Conservation (phyloP, 306 rosid species). For the Rosa rugosa region DNA sequence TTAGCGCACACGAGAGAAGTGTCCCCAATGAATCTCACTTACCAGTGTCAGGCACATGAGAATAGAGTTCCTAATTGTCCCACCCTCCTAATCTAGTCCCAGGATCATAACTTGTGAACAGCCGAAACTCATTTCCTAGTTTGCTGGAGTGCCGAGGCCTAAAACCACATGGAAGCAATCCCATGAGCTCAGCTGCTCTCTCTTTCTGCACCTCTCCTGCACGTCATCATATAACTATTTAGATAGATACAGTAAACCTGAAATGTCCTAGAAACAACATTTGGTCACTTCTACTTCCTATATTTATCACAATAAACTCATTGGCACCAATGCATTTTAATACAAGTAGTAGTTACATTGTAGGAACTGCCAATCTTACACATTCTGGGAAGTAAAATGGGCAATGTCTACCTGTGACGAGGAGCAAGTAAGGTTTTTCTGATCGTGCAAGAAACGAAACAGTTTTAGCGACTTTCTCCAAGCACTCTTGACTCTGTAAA, state of each 20-base stretch:
- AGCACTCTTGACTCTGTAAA: slow-evolving; percentile 76
- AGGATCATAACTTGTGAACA: slow-evolving; percentile 91
- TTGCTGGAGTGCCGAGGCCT: slow-evolving; percentile 78
- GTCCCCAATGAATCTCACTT: slow-evolving; percentile 9
- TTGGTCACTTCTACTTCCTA: not conserved
- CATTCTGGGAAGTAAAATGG: not conserved
- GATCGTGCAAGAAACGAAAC: slow-evolving; percentile 60
- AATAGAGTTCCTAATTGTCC: slow-evolving; percentile 40
- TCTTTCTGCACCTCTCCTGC: slow-evolving; percentile 91
- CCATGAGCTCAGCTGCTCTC: slow-evolving; percentile 81
- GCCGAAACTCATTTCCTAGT: slow-evolving; percentile 84
- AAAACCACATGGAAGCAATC: slow-evolving; percentile 76
- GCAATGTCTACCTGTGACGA: slow-evolving; percentile 71
- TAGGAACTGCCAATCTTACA: not conserved
- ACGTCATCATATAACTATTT: slow-evolving; percentile 13
- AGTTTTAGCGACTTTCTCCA: slow-evolving; percentile 77
- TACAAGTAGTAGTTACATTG: not conserved
- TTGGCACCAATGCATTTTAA: not conserved
- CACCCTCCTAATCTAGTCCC: slow-evolving; percentile 76
- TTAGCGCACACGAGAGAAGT: not conserved
- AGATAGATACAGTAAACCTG: not conserved
- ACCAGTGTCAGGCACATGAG: slow-evolving; percentile 16
- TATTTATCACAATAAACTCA: not conserved
- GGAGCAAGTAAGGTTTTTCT: slow-evolving; percentile 58
- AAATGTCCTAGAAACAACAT: not conserved